phyloP scores from a whole-genome alignment of 2,329 filamentous ascomycete species.

The Tothia fuscella region DNA sequence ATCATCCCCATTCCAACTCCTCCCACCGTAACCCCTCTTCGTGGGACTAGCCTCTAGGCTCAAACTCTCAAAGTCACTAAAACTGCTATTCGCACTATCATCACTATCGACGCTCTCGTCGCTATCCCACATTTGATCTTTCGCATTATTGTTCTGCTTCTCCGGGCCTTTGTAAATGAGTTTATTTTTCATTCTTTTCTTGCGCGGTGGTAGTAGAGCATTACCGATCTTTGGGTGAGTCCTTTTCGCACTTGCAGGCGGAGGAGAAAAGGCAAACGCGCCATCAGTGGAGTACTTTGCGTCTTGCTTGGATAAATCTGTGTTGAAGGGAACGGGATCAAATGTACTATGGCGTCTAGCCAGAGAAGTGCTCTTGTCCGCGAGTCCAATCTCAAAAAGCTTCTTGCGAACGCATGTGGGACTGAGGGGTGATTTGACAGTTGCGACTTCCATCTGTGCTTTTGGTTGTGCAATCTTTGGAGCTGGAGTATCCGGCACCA shows the following conservation, averaged over 20 bases:
- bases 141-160: too few relatives aligned
- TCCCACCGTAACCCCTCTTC: not conserved
- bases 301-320: slow-evolving; percentile 35
- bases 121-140: not conserved
- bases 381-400: slow-evolving; percentile 27
- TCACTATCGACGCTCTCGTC: not conserved
- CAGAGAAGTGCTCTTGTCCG: not conserved
- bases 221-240: not conserved
- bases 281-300: slow-evolving; percentile 41
- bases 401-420: slow-evolving; percentile 32
- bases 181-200: too few relatives aligned
- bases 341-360: slow-evolving; percentile 33
- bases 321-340: slow-evolving; percentile 39
- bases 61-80: not conserved
- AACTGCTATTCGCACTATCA: slow-evolving; percentile 3
- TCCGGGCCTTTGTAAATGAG: too few relatives aligned
- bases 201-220: not conserved
- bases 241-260: too few relatives aligned
- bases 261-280: slow-evolving; percentile 4
- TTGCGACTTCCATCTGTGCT: not conserved
- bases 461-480: not conserved
- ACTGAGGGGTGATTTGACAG: slow-evolving; percentile 24
- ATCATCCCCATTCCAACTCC: not conserved
- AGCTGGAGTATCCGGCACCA: not conserved
- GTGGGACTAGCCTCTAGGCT: not conserved